Percentiles rank a stretch among this genome's conserved stretches.
These are phyloP conservation scores for Tolypocladium paradoxum DNA, from an alignment of 2,329 filamentous ascomycete species.

Conservation along the genomic window DNA sequence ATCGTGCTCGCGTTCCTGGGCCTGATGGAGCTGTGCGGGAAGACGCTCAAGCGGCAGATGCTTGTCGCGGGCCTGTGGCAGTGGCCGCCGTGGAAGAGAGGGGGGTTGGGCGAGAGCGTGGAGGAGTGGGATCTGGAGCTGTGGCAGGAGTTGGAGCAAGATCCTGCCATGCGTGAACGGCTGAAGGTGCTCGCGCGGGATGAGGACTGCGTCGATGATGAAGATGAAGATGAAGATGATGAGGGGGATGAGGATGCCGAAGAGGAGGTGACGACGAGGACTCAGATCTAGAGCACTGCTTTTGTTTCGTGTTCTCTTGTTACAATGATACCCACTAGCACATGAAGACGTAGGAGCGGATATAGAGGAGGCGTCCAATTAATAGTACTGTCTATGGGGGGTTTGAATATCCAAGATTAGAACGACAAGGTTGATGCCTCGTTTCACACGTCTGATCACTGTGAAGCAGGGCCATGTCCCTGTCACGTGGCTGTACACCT, in stretches of 20 bases:
- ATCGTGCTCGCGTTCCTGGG: conserved; percentile 50
- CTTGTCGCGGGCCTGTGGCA: conserved; percentile 35
- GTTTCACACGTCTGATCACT: too few species aligned
- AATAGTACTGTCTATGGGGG: not conserved
- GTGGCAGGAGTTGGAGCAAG: conserved; percentile 49
- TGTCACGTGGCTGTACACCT: not conserved
- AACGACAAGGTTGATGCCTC: not conserved
- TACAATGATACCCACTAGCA: not conserved
- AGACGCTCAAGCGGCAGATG: conserved; percentile 33
- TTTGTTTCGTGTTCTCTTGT: not conserved
- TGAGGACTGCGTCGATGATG: conserved; percentile 15
- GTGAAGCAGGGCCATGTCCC: not conserved
- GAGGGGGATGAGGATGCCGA: conserved; percentile 9
- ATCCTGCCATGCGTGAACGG: conserved; percentile 31
- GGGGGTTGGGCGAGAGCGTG: conserved; percentile 21
- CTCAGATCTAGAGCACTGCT: not conserved
- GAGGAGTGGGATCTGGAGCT: conserved; percentile 43
- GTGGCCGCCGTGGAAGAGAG: conserved; percentile 31
- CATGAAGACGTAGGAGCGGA: not conserved
- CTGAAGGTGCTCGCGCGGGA: conserved; percentile 29
- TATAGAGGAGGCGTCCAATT: not conserved
- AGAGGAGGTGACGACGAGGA: conserved; percentile 3
- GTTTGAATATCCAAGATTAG: not conserved
- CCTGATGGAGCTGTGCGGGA: conserved; percentile 54
- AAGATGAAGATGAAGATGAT: conserved; percentile 10